These are phyloP conservation scores for Phytophthora pinifolia DNA, from an alignment of 352 stramenopile species.

Conservation along the genomic window DNA sequence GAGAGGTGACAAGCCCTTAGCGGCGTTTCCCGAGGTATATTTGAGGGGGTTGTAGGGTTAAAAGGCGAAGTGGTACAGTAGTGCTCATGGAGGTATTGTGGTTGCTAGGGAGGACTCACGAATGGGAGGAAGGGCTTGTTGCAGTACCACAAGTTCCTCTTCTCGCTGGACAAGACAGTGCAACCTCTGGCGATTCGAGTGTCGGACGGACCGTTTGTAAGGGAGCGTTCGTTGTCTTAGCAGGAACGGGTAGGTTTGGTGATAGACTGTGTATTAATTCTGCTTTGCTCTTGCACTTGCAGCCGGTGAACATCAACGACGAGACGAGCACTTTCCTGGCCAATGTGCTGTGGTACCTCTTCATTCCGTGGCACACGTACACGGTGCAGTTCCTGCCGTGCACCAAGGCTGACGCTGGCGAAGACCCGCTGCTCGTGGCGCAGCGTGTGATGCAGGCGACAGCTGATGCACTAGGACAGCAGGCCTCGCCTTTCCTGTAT, in stretches of 20 bases:
- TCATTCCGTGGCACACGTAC: conserved; percentile 72
- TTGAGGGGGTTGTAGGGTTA: too few species aligned
- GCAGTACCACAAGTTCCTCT: conserved; percentile 83
- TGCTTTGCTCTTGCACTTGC: conserved; percentile 3
- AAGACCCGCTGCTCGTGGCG: conserved; percentile 54
- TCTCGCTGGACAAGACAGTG: conserved; percentile 61
- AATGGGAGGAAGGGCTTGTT: conserved; percentile 64
- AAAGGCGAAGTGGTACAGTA: too few species aligned
- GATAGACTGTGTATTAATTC: neutral
- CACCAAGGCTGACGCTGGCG: conserved; percentile 31
- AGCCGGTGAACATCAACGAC: conserved; percentile 80
- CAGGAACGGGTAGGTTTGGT: neutral
- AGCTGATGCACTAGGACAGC: conserved; percentile 44
- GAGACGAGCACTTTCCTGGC: conserved; percentile 74
- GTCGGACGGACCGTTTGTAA: conserved; percentile 68
- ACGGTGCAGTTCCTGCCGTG: conserved; percentile 53
- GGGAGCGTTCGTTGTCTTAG: conserved; percentile 11
- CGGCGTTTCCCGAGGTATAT: conserved; percentile 66
- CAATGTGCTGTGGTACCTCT: conserved; percentile 78
- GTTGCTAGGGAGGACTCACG: conserved; percentile 68
- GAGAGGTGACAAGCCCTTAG: conserved; percentile 51
- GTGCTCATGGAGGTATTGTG: too few species aligned
- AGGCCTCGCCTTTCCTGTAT: conserved; percentile 70
- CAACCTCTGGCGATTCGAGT: conserved; percentile 65
- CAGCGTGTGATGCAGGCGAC: conserved; percentile 69